Percentiles rank a stretch among this genome's conserved stretches.
Evolutionary conservation across 768 basidiomycete species (phyloP).

Genomic region (Porpolomopsis calyptriformis): DNA sequence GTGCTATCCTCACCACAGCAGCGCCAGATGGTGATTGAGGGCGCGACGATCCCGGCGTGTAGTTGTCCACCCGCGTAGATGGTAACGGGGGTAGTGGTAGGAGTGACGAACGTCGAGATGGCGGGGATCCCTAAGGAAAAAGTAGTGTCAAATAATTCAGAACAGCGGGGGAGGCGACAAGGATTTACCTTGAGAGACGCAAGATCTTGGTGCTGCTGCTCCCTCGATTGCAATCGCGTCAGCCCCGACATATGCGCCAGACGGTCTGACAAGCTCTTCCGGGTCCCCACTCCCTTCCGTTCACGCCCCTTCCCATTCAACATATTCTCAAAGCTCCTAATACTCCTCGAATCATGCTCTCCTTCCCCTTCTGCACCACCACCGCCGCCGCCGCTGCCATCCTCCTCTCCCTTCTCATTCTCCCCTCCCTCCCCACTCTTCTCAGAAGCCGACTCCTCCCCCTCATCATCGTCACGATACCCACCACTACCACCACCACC

Average conservation of each 20-base stretch:
- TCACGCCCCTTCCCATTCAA: constrained; percentile 37
- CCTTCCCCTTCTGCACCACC: constrained; percentile 27
- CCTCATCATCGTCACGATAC: constrained; percentile 18
- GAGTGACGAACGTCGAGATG: constrained; percentile 32
- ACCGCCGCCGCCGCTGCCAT: constrained; percentile 32
- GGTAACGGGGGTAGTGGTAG: constrained; percentile 24
- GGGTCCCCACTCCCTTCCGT: constrained; percentile 20
- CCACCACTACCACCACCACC: too few relatives aligned
- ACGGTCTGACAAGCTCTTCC: constrained; percentile 74
- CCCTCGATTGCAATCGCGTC: constrained; percentile 28
- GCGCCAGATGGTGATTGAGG: constrained; percentile 24
- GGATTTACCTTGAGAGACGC: constrained; percentile 22
- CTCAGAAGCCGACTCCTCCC: constrained; percentile 23
- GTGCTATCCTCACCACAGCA: constrained; percentile 34
- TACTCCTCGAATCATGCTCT: constrained; percentile 56
- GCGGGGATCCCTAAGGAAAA: constrained; percentile 21
- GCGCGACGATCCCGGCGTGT: constrained; percentile 24
- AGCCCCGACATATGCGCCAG: constrained; percentile 67
- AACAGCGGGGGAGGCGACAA: constrained; percentile 1
- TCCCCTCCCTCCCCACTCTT: constrained; percentile 21
- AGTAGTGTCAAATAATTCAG: too few relatives aligned
- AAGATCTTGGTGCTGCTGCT: too few relatives aligned
- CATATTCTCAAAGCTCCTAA: constrained; percentile 84
- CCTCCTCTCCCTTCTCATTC: constrained; percentile 26
- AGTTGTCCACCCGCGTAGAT: too few relatives aligned